Base-by-base conservation (phyloP, 352 stramenopile species). In the Hyaloperonospora arabidopsidis region DNA sequence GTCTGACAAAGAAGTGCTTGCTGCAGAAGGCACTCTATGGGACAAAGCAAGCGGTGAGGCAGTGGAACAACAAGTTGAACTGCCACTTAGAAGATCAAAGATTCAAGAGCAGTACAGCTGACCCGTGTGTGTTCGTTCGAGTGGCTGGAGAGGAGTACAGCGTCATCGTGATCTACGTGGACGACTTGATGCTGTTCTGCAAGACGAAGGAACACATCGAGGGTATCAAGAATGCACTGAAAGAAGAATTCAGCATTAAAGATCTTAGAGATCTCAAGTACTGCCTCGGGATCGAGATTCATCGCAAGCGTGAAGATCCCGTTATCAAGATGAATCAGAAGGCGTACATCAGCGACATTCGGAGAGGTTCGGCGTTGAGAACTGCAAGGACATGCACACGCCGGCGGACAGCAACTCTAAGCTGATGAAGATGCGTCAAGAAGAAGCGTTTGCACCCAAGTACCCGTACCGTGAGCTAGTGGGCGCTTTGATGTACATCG, bases 341-440 rank as follows among this genome's bases (percentile, higher is more conserved):
- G 35, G 35, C 35, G n/a, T 41, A 41, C n/a, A 41, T 41, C 18
- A 41, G 25, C 28, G 45, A 29, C 29, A 43, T 17, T 28, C 8
- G 28, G 45, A 29, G 17, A 14, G 29, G 8, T 43, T 52, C 17
- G 29, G 28, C n/a, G 29, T 52, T 12, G n/a, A 52, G 15, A 43
- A 40, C 2, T 43, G n/a, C 18, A 43, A 43, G 5, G 45, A 28
- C 28, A 32, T 53, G 19, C 47, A 53, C 35, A 53, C 47, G 0
- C 47, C 47, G 14, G 34, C 32, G 14, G 35, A 53, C 13, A 53
- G 47, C 35, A 53, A 45, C 45, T 51, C 45, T 14, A 51, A 51
- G 18, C 45, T 40, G 15, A n/a, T 51, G 12, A 29, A 51, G 25
- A 18, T 19, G 18, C 21, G 22, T 25, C 11, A 52, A 19, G 46